These are phyloP conservation scores for Suillus decipiens DNA, from an alignment of 768 basidiomycete species.

Conservation along the genomic window DNA sequence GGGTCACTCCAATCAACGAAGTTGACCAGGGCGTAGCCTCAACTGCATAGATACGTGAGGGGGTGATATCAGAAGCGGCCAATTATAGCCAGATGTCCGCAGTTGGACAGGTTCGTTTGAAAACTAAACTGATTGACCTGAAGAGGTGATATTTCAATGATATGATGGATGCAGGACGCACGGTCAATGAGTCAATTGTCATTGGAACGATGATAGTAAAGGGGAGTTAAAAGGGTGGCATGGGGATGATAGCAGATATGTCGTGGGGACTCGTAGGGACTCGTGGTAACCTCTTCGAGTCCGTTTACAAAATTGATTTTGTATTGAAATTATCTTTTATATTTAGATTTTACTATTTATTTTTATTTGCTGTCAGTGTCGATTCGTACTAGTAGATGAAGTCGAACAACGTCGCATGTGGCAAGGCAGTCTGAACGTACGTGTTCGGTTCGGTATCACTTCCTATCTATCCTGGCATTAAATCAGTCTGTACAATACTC, in stretches of 20 bases:
- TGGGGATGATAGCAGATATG: constrained; percentile 1
- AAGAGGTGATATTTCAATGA: constrained; percentile 2
- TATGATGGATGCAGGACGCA: constrained; percentile 4
- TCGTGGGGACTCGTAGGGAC: constrained; percentile 1
- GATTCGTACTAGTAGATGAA: constrained; percentile 6
- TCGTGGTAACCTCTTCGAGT: neutral
- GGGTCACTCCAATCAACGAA: constrained; percentile 5
- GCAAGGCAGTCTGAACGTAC: constrained; percentile 8
- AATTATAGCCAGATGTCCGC: constrained; percentile 11
- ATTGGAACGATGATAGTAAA: neutral
- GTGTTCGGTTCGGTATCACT: constrained; percentile 21
- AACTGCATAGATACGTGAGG: constrained; percentile 7
- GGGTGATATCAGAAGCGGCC: constrained; percentile 7
- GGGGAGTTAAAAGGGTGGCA: constrained; percentile 2
- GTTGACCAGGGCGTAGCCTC: neutral
- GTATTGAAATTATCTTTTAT: neutral
- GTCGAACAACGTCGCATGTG: constrained; percentile 8
- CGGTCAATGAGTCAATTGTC: neutral
- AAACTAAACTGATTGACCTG: constrained; percentile 6
- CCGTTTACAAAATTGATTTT: constrained; percentile 6
- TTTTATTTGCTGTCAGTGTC: constrained; percentile 7
- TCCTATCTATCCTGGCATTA: constrained; percentile 18
- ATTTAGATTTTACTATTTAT: constrained; percentile 6
- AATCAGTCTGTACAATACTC: constrained; percentile 10
- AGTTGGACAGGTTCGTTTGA: constrained; percentile 3